phyloP scores from a whole-genome alignment of 192 early-diverging fungal species.

The Podila epicladia region DNA sequence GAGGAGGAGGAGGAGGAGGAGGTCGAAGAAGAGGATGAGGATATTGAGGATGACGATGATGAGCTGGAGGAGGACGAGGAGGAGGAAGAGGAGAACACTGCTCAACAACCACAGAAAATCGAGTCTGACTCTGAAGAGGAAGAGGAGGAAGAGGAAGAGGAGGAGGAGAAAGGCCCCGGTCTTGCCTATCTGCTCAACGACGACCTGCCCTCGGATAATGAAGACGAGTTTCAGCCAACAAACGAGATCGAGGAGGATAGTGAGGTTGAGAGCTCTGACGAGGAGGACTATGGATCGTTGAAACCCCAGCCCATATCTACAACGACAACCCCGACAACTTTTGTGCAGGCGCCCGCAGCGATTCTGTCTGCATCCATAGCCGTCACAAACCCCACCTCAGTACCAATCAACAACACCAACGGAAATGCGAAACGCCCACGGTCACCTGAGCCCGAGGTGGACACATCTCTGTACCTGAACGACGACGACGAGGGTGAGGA shows the following conservation, averaged over 20 bases:
- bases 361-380: background rate
- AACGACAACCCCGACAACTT: background rate
- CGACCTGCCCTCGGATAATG: conserved; percentile 42
- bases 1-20: conserved; percentile 21
- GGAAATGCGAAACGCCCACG: conserved; percentile 42
- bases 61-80: conserved; percentile 27
- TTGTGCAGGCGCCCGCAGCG: background rate
- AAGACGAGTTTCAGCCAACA: conserved; percentile 39
- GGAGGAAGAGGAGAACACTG: conserved; percentile 21
- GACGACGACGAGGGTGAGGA: background rate
- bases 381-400: background rate
- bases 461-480: conserved; percentile 23
- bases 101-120: background rate
- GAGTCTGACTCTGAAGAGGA: conserved; percentile 17
- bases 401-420: conserved; percentile 15
- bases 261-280: conserved; percentile 47
- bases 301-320: background rate
- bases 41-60: conserved; percentile 27
- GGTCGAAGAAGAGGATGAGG: conserved; percentile 13
- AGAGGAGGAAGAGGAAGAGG: conserved; percentile 28
- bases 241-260: conserved; percentile 44
- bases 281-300: conserved; percentile 30
- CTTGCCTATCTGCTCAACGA: conserved; percentile 30
- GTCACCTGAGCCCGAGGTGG: conserved; percentile 18
- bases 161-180: conserved; percentile 33